phyloP scores from a whole-genome alignment of 2,329 filamentous ascomycete species.

The Helminthosporium solani region DNA sequence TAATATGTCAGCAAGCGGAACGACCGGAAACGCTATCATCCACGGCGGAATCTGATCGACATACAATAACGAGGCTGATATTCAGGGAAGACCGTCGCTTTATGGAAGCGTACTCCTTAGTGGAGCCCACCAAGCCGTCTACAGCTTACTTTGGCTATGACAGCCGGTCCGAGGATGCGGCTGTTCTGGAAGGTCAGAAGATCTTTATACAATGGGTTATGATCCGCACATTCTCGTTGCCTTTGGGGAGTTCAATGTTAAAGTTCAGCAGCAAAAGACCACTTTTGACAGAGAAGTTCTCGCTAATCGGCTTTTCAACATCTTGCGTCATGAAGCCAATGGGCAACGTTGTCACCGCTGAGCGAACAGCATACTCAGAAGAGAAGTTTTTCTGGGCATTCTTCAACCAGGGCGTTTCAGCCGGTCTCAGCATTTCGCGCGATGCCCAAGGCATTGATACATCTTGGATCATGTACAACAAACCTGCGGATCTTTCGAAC shows the following conservation, averaged over 20 bases:
- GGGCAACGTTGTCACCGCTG: constrained; percentile 90
- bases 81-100: constrained; percentile 91
- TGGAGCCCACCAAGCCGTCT: constrained; percentile 82
- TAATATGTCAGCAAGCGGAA: constrained; percentile 70
- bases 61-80: constrained; percentile 79
- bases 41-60: constrained; percentile 76
- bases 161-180: constrained; percentile 78
- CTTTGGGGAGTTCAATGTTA: constrained; percentile 81
- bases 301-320: constrained; percentile 85
- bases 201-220: constrained; percentile 84
- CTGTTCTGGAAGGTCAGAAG: constrained; percentile 90
- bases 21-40: constrained; percentile 69
- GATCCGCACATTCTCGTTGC: constrained; percentile 82
- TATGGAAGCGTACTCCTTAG: constrained; percentile 77
- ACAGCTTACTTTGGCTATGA: constrained; percentile 74
- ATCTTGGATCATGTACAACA: constrained; percentile 98
- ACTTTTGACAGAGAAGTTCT: constrained; percentile 87
- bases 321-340: constrained; percentile 89
- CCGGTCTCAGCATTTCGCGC: constrained; percentile 85
- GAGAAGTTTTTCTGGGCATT: constrained; percentile 99
- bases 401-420: constrained; percentile 95
- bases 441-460: constrained; percentile 93
- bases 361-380: constrained; percentile 83
- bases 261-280: constrained; percentile 87
- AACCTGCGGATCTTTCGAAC: constrained; percentile 87